Evolutionary conservation across 2,329 filamentous ascomycete species (phyloP).

Genomic region (Pyrenophora graminea): DNA sequence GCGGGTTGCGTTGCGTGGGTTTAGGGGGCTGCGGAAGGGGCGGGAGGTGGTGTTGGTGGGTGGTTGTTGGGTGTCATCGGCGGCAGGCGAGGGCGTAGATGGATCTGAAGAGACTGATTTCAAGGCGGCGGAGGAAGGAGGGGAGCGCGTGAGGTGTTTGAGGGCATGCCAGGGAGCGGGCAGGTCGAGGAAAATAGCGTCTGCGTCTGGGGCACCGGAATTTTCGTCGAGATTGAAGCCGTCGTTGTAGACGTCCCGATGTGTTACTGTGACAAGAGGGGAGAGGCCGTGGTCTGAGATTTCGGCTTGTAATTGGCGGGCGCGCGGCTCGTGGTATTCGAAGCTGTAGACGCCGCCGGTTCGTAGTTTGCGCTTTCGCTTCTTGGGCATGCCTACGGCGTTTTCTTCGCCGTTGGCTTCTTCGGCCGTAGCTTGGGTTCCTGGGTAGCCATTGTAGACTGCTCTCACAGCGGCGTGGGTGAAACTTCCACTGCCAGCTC

Average conservation of each 20-base stretch:
- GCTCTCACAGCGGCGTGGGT: slow-evolving; percentile 78
- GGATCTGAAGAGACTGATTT: slow-evolving; percentile 34
- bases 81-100: slow-evolving; percentile 48
- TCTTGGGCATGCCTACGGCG: slow-evolving; percentile 23
- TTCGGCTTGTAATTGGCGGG: slow-evolving; percentile 70
- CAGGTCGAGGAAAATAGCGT: slow-evolving; percentile 77
- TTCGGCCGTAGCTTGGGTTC: slow-evolving; percentile 19
- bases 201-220: slow-evolving; percentile 52
- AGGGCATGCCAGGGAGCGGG: slow-evolving; percentile 82
- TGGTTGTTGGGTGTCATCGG: slow-evolving; percentile 15
- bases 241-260: slow-evolving; percentile 77
- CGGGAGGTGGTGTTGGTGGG: neutral
- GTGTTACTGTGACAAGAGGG: slow-evolving; percentile 70
- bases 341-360: slow-evolving; percentile 77
- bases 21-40: slow-evolving; percentile 59
- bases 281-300: slow-evolving; percentile 69
- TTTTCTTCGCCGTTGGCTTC: slow-evolving; percentile 39
- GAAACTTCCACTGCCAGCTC: slow-evolving; percentile 81
- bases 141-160: slow-evolving; percentile 69
- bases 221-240: slow-evolving; percentile 65
- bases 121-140: slow-evolving; percentile 30
- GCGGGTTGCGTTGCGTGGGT: too few relatives aligned
- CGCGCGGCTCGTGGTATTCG: slow-evolving; percentile 77
- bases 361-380: slow-evolving; percentile 43
- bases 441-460: slow-evolving; percentile 72